Evolutionary conservation across 139 green algal genomes (phyloP).

Genomic region (Haematococcus lacustris): DNA sequence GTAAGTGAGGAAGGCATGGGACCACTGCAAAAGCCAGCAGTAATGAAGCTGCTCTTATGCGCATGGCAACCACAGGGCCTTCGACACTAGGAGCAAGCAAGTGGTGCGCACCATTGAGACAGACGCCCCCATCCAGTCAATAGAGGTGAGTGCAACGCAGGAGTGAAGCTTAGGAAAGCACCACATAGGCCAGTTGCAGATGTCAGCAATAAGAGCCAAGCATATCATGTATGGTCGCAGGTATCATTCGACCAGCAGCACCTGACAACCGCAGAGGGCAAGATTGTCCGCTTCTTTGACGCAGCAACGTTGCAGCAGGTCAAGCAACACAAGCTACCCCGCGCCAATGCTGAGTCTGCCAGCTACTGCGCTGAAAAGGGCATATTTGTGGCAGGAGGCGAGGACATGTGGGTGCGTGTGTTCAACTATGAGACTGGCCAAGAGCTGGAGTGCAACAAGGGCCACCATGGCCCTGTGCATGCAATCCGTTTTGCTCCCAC

Average conservation of each 20-base stretch:
- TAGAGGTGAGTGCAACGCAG: constrained; percentile 63
- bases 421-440: constrained; percentile 73
- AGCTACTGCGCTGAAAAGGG: constrained; percentile 60
- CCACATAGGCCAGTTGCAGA: no score
- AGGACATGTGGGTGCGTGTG: constrained; percentile 96
- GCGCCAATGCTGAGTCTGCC: constrained; percentile 62
- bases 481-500: constrained; percentile 86
- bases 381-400: constrained; percentile 75
- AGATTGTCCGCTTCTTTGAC: constrained; percentile 73
- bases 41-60: no score
- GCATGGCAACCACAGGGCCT: constrained; percentile 82
- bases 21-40: no score
- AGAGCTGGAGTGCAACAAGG: constrained; percentile 76
- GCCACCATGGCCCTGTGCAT: constrained; percentile 96
- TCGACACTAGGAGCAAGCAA: constrained; percentile 61
- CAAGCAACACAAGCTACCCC: constrained; percentile 28
- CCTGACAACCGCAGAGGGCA: constrained; percentile 78
- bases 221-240: no score
- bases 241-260: constrained; percentile 51
- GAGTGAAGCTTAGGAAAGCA: background rate
- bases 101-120: constrained; percentile 66
- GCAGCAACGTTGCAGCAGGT: constrained; percentile 31
- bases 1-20: no score
- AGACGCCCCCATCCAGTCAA: constrained; percentile 50
- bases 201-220: no score